Base-by-base conservation (phyloP, 495 filamentous ascomycete species). In the Penicillium flavigenum region DNA sequence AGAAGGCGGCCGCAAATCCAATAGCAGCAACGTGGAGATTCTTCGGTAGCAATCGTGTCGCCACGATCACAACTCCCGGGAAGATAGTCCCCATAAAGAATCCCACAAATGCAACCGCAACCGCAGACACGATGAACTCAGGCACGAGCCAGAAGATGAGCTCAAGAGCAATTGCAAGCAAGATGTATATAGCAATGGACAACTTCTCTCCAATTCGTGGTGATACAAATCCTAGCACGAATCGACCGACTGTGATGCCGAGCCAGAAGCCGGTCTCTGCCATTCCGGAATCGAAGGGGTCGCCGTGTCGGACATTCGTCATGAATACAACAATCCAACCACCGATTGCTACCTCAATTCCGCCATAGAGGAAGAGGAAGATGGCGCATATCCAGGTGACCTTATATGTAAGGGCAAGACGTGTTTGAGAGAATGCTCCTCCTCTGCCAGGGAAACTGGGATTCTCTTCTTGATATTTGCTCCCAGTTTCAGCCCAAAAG, bases 1-100 rank as follows among this genome's bases (percentile, higher is more conserved):
- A 89, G 66, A 91, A 85, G 0, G 89, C 89, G 34, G 87, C 86
- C 6, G 87, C 88, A 61, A 93, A 92, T 0, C 90, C 89, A 56
- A 94, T 87, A 7, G 86, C 85, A 47, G 81, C 81, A 39, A 93
- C 86, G 65, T 93, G 90, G 20, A 90, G 74, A 61, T 89, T 82
- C 26, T 75, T 76, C 4, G 90, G 89, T 16, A 94, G 76, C 14
- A 92, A 76, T 65, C 90, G 89, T 0, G 88, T 88, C n/a, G 85
- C 82, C 11, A 82, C 84, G 9, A 91, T 82, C 19, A 95, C 82
- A 26, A 84, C 88, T 8, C 86, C 87, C 0, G 90, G 90, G 67
- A 92, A 83, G 20, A 81, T 58, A 1, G 78, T 77, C 1, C 81
- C 83, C 1, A 83, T 63, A 62, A 89, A 87, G 74, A 91, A 88